Evolutionary conservation across 1,139 yeast genomes (phyloP).

Genomic region (Sugiyamaella sp.): DNA sequence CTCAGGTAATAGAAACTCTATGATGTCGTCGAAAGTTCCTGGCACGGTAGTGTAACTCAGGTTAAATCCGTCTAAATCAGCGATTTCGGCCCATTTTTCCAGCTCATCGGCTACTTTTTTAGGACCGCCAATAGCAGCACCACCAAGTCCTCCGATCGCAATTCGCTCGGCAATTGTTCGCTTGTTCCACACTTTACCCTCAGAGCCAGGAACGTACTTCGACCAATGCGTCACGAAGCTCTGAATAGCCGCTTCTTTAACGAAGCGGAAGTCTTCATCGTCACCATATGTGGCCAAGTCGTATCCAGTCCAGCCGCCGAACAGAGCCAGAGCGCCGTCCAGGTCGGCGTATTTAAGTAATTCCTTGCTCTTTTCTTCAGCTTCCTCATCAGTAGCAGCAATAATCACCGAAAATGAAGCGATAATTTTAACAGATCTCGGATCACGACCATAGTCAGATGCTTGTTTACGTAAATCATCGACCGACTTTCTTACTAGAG

Average conservation of each 20-base stretch:
- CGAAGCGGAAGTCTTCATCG: constrained; percentile 41
- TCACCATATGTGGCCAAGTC: constrained; percentile 39
- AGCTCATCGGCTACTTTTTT: constrained; percentile 41
- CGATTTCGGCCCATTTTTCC: constrained; percentile 43
- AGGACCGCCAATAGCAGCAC: constrained; percentile 41
- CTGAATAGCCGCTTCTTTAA: constrained; percentile 38
- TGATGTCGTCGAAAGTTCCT: constrained; percentile 44
- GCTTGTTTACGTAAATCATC: constrained; percentile 36
- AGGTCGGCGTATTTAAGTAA: constrained; percentile 33
- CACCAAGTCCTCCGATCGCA: constrained; percentile 42
- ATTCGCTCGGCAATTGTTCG: constrained; percentile 38
- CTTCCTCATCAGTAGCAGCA: constrained; percentile 42
- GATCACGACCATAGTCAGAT: constrained; percentile 35
- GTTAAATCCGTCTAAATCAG: constrained; percentile 46
- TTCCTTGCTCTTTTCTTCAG: constrained; percentile 36
- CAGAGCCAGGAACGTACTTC: constrained; percentile 16
- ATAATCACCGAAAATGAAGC: constrained; percentile 38
- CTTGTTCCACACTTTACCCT: constrained; percentile 34
- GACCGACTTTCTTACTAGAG: constrained; percentile 28
- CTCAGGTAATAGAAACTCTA: constrained; percentile 45
- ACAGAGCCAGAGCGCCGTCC: constrained; percentile 41
- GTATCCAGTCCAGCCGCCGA: constrained; percentile 47
- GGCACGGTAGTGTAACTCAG: constrained; percentile 43
- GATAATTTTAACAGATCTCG: constrained; percentile 38
- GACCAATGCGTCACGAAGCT: constrained; percentile 29